Evolutionary conservation across 1,284 basidiomycete genomes (phyloP).

Genomic region (Moniliella sp.): DNA sequence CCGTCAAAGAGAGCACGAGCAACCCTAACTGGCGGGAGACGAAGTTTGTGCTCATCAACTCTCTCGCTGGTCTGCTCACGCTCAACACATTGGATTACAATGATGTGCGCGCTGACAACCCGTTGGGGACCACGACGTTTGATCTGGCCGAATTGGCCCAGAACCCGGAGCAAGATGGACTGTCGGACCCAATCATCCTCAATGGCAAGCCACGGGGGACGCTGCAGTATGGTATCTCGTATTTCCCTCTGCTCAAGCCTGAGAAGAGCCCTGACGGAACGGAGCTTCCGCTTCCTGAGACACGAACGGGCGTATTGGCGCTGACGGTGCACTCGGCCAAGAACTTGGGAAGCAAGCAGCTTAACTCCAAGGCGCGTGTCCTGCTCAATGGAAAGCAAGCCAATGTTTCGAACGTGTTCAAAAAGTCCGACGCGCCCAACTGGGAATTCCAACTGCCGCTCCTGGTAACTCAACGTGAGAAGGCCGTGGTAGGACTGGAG

Average conservation of each 20-base stretch:
- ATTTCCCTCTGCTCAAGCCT: constrained; percentile 70
- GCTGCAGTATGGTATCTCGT: constrained; percentile 55
- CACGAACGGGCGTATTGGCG: constrained; percentile 69
- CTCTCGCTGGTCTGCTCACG: constrained; percentile 56
- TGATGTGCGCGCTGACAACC: constrained; percentile 60
- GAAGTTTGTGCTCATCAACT: constrained; percentile 71
- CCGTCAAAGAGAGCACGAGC: constrained; percentile 47
- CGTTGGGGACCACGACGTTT: constrained; percentile 56
- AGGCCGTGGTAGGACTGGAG: constrained; percentile 55
- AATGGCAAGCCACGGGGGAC: constrained; percentile 74
- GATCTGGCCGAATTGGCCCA: constrained; percentile 54
- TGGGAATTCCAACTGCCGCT: constrained; percentile 86
- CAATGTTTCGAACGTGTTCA: constrained; percentile 22
- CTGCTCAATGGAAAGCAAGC: constrained; percentile 23
- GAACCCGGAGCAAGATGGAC: constrained; percentile 61
- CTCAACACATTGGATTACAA: constrained; percentile 70
- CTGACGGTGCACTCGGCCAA: constrained; percentile 82
- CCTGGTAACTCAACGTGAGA: constrained; percentile 59
- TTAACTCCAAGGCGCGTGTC: constrained; percentile 40
- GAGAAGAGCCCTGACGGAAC: constrained; percentile 47
- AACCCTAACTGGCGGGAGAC: constrained; percentile 84
- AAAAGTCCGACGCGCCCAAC: constrained; percentile 20
- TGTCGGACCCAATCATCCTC: constrained; percentile 51
- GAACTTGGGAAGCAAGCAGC: constrained; percentile 42
- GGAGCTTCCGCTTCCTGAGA: constrained; percentile 53